These are phyloP conservation scores for Mortierella sp. DNA, from an alignment of 371 early-diverging fungal species.

Conservation along the genomic window DNA sequence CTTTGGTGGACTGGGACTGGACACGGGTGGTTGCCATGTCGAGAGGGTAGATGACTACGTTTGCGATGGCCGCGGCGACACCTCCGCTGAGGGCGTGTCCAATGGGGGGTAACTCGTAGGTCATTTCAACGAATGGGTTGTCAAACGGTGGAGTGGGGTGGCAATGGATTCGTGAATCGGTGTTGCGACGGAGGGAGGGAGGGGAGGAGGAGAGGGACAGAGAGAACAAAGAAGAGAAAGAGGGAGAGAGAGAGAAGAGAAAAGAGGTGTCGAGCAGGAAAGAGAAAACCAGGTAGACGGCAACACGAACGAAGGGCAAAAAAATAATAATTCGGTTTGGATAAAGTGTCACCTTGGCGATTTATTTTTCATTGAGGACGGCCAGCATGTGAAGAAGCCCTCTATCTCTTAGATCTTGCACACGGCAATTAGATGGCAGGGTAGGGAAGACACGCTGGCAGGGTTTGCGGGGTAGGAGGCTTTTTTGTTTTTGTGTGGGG, in stretches of 20 bases:
- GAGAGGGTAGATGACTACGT: conserved; percentile 71
- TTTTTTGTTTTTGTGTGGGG: background rate
- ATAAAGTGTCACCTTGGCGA: conserved; percentile 2
- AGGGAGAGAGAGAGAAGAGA: background rate
- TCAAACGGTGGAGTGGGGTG: background rate
- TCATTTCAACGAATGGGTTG: conserved; percentile 18
- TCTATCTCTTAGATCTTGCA: background rate
- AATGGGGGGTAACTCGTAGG: conserved; percentile 69
- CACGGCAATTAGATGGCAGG: too few species aligned
- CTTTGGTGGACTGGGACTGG: conserved; percentile 50
- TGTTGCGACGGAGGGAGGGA: background rate
- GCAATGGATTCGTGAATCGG: too few species aligned
- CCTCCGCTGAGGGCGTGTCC: conserved; percentile 74
- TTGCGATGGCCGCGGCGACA: conserved; percentile 69
- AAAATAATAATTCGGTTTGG: background rate
- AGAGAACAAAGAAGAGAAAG: background rate
- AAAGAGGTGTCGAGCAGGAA: background rate
- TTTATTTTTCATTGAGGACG: background rate
- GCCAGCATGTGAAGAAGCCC: background rate
- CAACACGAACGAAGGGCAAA: background rate
- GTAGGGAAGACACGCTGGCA: background rate
- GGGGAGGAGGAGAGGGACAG: background rate
- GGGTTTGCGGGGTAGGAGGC: background rate
- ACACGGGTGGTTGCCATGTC: conserved; percentile 65
- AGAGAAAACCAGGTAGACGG: background rate